Evolutionary conservation across 2,329 filamentous ascomycete species (phyloP).

Genomic region (Plectosphaerella sp.): DNA sequence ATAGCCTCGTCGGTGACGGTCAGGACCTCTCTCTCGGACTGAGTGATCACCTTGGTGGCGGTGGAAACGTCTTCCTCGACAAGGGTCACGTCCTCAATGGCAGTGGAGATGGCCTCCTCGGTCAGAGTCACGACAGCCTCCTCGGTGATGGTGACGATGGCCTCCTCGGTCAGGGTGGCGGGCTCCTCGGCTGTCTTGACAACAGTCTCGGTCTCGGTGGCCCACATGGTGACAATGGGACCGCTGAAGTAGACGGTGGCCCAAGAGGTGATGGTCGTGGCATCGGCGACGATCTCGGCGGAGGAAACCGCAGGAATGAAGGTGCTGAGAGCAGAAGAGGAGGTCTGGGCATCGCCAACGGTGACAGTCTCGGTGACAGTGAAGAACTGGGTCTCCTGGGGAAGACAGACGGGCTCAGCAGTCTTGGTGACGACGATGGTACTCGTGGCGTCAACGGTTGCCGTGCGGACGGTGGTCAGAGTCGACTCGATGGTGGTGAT

Average conservation of each 20-base stretch:
- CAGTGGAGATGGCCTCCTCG: neutral
- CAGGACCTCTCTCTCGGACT: slow-evolving; percentile 1
- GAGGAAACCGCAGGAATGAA: neutral
- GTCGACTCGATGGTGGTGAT: slow-evolving; percentile 3
- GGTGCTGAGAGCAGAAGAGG: neutral
- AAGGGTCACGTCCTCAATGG: neutral
- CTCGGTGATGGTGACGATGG: neutral
- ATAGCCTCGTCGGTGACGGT: slow-evolving; percentile 3
- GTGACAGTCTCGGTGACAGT: slow-evolving; percentile 3
- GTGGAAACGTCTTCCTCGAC: neutral
- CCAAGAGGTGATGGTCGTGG: neutral
- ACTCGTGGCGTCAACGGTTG: slow-evolving; percentile 1
- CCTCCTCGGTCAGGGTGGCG: neutral
- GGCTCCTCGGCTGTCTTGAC: neutral
- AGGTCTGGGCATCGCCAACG: slow-evolving; percentile 3
- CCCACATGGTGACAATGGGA: neutral
- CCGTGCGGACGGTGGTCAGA: neutral
- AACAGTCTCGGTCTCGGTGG: neutral
- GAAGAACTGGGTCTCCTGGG: neutral
- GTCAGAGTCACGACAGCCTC: neutral
- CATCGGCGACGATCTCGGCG: slow-evolving; percentile 4
- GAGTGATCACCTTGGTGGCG: neutral
- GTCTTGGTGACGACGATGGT: slow-evolving; percentile 8
- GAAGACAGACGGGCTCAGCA: neutral
- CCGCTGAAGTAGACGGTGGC: neutral